A percentile compares a stretch with the other conserved stretches of the same genome.
These are phyloP conservation scores for Macrophomina pseudophaseolina DNA, from an alignment of 2,329 filamentous ascomycete species.

Conservation along the genomic window DNA sequence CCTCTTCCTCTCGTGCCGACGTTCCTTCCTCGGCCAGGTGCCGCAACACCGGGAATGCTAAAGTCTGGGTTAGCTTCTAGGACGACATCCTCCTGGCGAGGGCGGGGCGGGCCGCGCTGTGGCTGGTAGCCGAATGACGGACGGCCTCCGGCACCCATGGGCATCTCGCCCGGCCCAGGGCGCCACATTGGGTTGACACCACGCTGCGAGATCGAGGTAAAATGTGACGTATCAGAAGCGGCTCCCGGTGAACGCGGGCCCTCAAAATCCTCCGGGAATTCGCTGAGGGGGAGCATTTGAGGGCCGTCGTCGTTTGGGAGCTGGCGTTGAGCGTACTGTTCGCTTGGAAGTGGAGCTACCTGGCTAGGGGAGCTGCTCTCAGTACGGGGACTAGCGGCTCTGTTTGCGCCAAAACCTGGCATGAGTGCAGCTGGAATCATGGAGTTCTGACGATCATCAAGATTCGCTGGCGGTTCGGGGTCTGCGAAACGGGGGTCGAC, in stretches of 20 bases:
- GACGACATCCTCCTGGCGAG: slow-evolving; percentile 71
- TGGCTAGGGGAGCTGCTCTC: slow-evolving; percentile 28
- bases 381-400: slow-evolving; percentile 32
- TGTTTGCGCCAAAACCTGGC: slow-evolving; percentile 40
- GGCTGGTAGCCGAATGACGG: slow-evolving; percentile 41
- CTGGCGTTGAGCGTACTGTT: slow-evolving; percentile 29
- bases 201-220: slow-evolving; percentile 88
- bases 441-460: neutral
- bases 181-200: slow-evolving; percentile 89
- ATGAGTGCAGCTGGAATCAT: slow-evolving; percentile 38
- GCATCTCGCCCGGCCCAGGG: slow-evolving; percentile 55
- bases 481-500: slow-evolving; percentile 85
- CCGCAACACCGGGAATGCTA: slow-evolving; percentile 62
- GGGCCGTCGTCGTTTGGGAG: slow-evolving; percentile 19
- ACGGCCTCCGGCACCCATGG: slow-evolving; percentile 34
- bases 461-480: slow-evolving; percentile 31
- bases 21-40: slow-evolving; percentile 40
- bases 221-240: slow-evolving; percentile 79
- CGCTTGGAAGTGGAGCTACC: slow-evolving; percentile 34
- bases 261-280: slow-evolving; percentile 63
- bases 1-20: slow-evolving; percentile 21
- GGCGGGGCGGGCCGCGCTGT: slow-evolving; percentile 34
- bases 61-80: slow-evolving; percentile 87
- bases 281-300: slow-evolving; percentile 14
- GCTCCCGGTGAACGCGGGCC: slow-evolving; percentile 70